Evolutionary conservation across 164 flowering plant genomes (phyloP), one percentile per base, ranked within the genome.

Genomic region (Euptelea pleiosperma): DNA sequence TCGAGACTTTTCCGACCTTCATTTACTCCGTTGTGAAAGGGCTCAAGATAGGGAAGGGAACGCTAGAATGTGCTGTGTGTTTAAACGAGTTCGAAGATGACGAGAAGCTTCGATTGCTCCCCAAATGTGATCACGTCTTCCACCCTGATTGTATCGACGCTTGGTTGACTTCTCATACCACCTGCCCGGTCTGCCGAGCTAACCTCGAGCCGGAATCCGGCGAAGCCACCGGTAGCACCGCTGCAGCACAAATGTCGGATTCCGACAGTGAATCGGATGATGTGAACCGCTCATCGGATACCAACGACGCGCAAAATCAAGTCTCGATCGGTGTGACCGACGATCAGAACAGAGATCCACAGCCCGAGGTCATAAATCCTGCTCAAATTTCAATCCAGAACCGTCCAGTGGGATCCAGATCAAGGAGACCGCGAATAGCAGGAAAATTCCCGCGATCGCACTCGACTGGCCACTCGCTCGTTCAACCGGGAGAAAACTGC

Each of bases 371-470:
- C 1, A 18, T 48, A 9, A 60, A 26, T 19, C 63, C 35, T 2
- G 9, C 7, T 16, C 12, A 15, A 12, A 26, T 11, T 28, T 16
- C 43, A 10, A 60, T 55, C 12, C 70, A 70, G 66, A 77, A 67
- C 69, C 76, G 80, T 6, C 75, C 84, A 3, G 62, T 76, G 11
- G 62, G 82, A n/a, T 66, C 83, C 12, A 30, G 65, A 58, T 75
- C 82, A 3, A 29, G 57, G 37, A 31, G 33, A 45, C 49, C 56
- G 6, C 9, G n/a, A 33, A 43, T 26, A 12, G 4, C 46, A 1
- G 55, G 65, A 0, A 63, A 50, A 57, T 71, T 83, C 34, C 85
- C 81, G 0, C 41, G 89, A 8, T 84, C 94, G 16, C 89, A 66
- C 33, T 52, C 70, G 40, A 66, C 70, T 2, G 70, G 70, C 11